These are phyloP conservation scores for Forsythia suspensa DNA, from an alignment of 257 asterid genomes.

Conservation along the genomic window DNA sequence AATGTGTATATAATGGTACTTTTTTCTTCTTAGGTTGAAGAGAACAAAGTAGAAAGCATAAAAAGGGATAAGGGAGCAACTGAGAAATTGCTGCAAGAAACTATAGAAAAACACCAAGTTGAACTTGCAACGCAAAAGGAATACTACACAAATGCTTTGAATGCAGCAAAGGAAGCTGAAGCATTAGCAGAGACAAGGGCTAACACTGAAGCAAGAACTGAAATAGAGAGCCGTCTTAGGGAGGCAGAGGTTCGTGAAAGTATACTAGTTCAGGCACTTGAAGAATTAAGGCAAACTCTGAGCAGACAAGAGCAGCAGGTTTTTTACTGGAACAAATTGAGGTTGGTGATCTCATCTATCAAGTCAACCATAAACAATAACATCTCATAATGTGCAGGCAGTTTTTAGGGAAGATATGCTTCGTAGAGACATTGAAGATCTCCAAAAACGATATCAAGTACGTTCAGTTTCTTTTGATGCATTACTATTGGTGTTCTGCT, in stretches of 20 bases:
- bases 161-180: constrained; percentile 92
- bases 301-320: constrained; percentile 90
- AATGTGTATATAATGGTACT: not conserved
- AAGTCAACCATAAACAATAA: constrained; percentile 13
- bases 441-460: constrained; percentile 94
- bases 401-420: constrained; percentile 94
- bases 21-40: constrained; percentile 67
- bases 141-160: constrained; percentile 79
- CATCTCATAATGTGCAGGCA: constrained; percentile 55
- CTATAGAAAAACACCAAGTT: constrained; percentile 90
- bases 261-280: constrained; percentile 57
- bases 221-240: constrained; percentile 61
- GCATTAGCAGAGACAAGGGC: constrained; percentile 93
- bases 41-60: constrained; percentile 90
- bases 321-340: constrained; percentile 8
- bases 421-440: constrained; percentile 93
- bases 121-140: constrained; percentile 89
- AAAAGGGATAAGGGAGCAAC: constrained; percentile 90
- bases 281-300: constrained; percentile 54
- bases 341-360: constrained; percentile 6
- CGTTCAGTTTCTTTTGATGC: constrained; percentile 10
- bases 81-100: constrained; percentile 88
- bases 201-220: constrained; percentile 90
- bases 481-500: not conserved
- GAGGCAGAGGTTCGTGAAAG: constrained; percentile 54